Conservation (phyloP, 306 rosid genomes). For the Glycine tomentella region DNA sequence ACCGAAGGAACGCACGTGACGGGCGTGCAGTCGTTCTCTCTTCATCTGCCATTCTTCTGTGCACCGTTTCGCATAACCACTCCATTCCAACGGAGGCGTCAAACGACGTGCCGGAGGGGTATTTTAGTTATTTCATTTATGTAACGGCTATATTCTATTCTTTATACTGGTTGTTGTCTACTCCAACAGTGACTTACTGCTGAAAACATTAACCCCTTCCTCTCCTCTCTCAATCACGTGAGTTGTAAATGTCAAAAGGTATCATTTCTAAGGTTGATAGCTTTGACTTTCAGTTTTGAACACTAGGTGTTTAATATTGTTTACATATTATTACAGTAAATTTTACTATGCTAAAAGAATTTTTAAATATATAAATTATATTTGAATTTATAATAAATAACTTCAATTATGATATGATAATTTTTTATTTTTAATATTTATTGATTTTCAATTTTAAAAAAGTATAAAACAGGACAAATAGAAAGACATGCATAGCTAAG, state of each 20-base stretch:
- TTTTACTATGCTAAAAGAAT: no score
- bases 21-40: neutral
- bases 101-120: constrained; percentile 19
- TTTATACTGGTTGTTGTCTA: neutral
- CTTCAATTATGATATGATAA: no score
- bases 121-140: neutral
- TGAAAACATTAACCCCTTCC: neutral
- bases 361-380: no score
- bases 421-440: no score
- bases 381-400: no score
- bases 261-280: no score
- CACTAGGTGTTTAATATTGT: no score
- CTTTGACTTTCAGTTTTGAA: no score
- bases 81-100: neutral
- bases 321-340: no score
- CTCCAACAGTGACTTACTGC: neutral
- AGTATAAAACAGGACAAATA: no score
- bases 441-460: no score
- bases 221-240: neutral
- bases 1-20: neutral
- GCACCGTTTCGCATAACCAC: neutral
- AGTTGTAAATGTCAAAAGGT: neutral
- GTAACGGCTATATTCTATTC: neutral
- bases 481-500: no score
- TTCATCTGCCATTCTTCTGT: neutral